phyloP scores from a whole-genome alignment of 768 basidiomycete genomes.

The Hericium rajendrae region DNA sequence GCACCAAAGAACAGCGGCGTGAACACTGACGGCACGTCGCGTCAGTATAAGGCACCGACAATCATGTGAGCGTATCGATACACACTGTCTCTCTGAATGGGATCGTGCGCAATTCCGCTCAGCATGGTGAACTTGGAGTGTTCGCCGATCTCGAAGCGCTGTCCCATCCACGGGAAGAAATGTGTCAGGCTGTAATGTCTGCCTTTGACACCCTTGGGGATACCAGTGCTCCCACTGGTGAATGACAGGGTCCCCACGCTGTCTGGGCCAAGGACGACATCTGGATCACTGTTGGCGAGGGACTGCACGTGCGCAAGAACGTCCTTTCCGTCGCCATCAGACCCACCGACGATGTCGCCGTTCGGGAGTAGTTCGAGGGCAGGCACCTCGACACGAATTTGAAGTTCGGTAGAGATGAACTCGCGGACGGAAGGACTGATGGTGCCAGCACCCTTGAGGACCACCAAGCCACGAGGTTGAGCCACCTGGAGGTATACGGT shows the following conservation, averaged over 20 bases:
- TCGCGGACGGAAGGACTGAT: slow-evolving; percentile 76
- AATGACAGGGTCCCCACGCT: slow-evolving; percentile 91
- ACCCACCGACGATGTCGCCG: slow-evolving; percentile 61
- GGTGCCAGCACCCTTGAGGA: slow-evolving; percentile 82
- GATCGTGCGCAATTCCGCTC: slow-evolving; percentile 97
- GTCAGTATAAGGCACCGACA: background rate
- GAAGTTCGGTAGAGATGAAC: slow-evolving; percentile 67
- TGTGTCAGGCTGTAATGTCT: slow-evolving; percentile 94
- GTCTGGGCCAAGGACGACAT: slow-evolving; percentile 86
- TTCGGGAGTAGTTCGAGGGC: slow-evolving; percentile 65
- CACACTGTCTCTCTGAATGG: slow-evolving; percentile 97
- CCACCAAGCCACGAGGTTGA: slow-evolving; percentile 80
- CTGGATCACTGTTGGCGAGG: slow-evolving; percentile 64
- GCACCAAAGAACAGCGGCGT: slow-evolving; percentile 98
- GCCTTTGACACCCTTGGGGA: slow-evolving; percentile 96
- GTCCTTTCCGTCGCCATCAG: slow-evolving; percentile 35
- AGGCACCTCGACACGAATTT: slow-evolving; percentile 86
- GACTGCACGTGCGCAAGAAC: slow-evolving; percentile 44
- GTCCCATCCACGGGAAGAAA: slow-evolving; percentile 99
- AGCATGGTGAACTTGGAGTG: slow-evolving; percentile 94
- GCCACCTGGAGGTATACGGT: slow-evolving; percentile 90
- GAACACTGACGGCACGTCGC: slow-evolving; percentile 55
- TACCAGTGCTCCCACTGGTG: slow-evolving; percentile 95
- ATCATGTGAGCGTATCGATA: slow-evolving; percentile 14
- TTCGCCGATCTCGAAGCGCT: slow-evolving; percentile 66